Evolutionary conservation across 2,329 filamentous ascomycete genomes (phyloP), one percentile per base, ranked within the genome.

Genomic region (Tympanopsis confertula): DNA sequence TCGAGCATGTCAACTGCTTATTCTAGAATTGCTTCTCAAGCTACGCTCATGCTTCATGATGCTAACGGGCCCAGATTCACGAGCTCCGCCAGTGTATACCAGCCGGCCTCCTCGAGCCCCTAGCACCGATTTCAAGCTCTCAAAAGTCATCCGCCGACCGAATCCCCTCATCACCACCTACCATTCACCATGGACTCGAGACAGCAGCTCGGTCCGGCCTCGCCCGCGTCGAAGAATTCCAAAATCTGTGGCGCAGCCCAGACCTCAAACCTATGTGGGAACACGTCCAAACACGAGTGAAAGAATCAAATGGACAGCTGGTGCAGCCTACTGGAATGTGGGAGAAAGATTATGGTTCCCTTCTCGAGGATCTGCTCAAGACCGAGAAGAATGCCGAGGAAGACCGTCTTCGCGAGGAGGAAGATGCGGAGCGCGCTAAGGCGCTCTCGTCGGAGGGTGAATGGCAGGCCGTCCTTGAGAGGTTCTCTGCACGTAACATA

Each of bases 31-130:
- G 30, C 7, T 7, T 33, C 7, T 7, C 15, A 13, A n/a, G 20
- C 19, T 17, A 18, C 20, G 20, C 15, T 17, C 15, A 32, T 33
- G 19, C 13, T 10, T 2, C 20, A 35, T 19, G 24, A 19, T 39
- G 15, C 7, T 28, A 7, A 32, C 15, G 35, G 40, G 22, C 35
- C 13, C 38, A 65, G 61, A 59, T 65, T 37, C 59, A 62, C 38
- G 51, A 57, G 42, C 49, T 66, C 13, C 62, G 62, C 35, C 53
- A 51, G 18, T 48, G 64, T 14, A 47, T 65, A 20, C 62, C 62
- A 3, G 55, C 53, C 15, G 57, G 57, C 19, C 41, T 64, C 10
- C 46, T 63, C 24, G 56, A 59, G 12, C 60, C 61, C 3, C 40
- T 63, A 12, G 45, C 49, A 3, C 56, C 59, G n/a, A 53, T 62